A percentile compares a stretch with the other conserved stretches of the same genome.
These are phyloP conservation scores for Brassica hybrid DNA, from an alignment of 441 rosid genomes.

Conservation along the genomic window DNA sequence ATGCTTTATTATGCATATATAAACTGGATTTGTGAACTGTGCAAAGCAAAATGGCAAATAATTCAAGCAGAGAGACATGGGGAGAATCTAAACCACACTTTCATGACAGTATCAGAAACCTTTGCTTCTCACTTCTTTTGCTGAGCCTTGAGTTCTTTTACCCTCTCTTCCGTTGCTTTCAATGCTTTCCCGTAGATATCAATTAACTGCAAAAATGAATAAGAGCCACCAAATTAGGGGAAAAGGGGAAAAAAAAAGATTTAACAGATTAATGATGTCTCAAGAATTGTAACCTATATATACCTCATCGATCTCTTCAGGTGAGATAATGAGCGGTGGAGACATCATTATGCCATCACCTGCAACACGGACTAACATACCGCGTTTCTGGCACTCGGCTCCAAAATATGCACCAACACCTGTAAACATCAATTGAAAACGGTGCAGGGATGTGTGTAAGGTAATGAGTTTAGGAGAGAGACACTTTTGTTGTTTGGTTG, in stretches of 20 bases:
- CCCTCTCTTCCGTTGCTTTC: constrained; percentile 78
- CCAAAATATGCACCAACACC: constrained; percentile 89
- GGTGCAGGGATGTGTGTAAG: background rate
- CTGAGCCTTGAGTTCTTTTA: constrained; percentile 75
- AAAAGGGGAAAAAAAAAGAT: background rate
- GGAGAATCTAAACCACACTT: background rate
- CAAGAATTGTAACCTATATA: background rate
- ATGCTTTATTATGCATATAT: background rate
- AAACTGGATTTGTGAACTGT: background rate
- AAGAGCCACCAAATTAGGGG: background rate
- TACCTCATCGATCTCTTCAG: constrained; percentile 81
- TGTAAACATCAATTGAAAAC: constrained; percentile 29
- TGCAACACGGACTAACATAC: constrained; percentile 85
- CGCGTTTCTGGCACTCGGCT: constrained; percentile 78
- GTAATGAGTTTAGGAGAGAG: constrained; percentile 4
- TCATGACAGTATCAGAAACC: background rate
- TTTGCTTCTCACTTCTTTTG: constrained; percentile 36
- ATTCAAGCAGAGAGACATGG: constrained; percentile 1
- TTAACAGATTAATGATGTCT: constrained; percentile 6
- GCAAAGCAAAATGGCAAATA: constrained; percentile 1
- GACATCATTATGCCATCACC: constrained; percentile 97
- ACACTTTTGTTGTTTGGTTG: background rate
- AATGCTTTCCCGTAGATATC: constrained; percentile 70
- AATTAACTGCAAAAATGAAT: constrained; percentile 56
- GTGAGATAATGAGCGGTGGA: constrained; percentile 80